Percentiles rank a stretch among this genome's conserved stretches.
These are phyloP conservation scores for Pneumocystis murina DNA, from an alignment of 1,139 yeast genomes.

Conservation along the genomic window DNA sequence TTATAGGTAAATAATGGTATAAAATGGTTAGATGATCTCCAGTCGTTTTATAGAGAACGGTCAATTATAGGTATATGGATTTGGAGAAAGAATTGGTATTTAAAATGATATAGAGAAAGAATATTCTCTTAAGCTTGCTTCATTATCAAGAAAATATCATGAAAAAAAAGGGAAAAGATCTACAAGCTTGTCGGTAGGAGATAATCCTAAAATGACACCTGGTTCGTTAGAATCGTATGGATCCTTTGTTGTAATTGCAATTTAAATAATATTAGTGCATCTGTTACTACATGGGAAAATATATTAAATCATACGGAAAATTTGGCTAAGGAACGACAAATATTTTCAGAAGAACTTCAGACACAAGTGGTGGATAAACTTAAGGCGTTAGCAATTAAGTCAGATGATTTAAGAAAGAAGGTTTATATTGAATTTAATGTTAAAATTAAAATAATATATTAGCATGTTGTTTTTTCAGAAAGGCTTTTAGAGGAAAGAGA, in stretches of 20 bases:
- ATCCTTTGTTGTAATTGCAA: neutral
- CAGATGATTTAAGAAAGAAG: constrained; percentile 40
- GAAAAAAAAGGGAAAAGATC: constrained; percentile 61
- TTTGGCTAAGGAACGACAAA: constrained; percentile 51
- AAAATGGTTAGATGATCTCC: constrained; percentile 63
- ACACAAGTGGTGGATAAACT: constrained; percentile 51
- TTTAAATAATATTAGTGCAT: constrained; percentile 35
- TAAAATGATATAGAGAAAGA: constrained; percentile 43
- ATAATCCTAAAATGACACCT: constrained; percentile 77
- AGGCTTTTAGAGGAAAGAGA: constrained; percentile 45
- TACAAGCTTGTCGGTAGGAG: constrained; percentile 72
- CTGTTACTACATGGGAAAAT: constrained; percentile 90
- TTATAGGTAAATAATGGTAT: constrained; percentile 42
- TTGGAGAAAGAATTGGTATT: neutral
- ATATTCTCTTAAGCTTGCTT: constrained; percentile 53
- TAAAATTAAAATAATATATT: neutral
- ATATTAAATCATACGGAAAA: constrained; percentile 72
- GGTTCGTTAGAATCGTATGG: constrained; percentile 58
- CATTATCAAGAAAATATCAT: constrained; percentile 53
- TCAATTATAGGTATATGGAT: constrained; percentile 32
- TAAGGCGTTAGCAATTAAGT: constrained; percentile 37
- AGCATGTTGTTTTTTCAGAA: constrained; percentile 43
- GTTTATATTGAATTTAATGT: neutral
- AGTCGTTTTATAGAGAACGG: constrained; percentile 69
- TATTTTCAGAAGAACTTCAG: constrained; percentile 48